Conservation (phyloP, 208 protist species). For the Leishmania martiniquensis region DNA sequence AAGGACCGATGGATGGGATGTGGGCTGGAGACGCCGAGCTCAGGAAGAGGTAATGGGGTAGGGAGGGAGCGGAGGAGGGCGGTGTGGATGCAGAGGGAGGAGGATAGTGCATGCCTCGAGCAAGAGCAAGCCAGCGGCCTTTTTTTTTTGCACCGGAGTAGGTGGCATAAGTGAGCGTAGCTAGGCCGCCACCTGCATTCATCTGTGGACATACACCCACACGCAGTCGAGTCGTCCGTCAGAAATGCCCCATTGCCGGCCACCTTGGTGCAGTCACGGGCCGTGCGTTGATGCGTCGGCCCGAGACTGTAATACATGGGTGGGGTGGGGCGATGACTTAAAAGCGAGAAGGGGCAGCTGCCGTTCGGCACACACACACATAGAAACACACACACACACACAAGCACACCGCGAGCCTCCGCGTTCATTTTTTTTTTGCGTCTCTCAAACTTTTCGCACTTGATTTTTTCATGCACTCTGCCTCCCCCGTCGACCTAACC, state of each 20-base stretch:
- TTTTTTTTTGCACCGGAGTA: neutral
- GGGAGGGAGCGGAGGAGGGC: no score
- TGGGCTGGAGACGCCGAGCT: neutral
- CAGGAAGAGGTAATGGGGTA: neutral
- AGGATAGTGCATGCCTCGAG: neutral
- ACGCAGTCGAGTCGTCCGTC: neutral
- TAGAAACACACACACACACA: conserved; percentile 5
- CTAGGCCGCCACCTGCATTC: neutral
- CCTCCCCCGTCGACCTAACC: no score
- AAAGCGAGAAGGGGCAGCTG: neutral
- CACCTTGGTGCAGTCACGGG: neutral
- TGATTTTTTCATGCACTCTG: no score
- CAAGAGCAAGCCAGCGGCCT: neutral
- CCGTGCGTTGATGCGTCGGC: neutral
- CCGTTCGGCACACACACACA: neutral
- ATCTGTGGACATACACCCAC: neutral
- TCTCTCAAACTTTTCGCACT: no score
- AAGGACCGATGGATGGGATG: neutral
- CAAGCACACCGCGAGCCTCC: neutral
- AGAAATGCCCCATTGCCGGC: neutral
- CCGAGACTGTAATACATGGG: neutral
- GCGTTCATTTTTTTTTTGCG: no score
- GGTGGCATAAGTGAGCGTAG: neutral
- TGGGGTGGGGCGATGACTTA: neutral
- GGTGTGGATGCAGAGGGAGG: neutral